Percentiles rank a stretch among this genome's conserved stretches.
These are phyloP conservation scores for Diaporthe amygdali DNA, from an alignment of 2,329 filamentous ascomycete genomes.

Conservation along the genomic window DNA sequence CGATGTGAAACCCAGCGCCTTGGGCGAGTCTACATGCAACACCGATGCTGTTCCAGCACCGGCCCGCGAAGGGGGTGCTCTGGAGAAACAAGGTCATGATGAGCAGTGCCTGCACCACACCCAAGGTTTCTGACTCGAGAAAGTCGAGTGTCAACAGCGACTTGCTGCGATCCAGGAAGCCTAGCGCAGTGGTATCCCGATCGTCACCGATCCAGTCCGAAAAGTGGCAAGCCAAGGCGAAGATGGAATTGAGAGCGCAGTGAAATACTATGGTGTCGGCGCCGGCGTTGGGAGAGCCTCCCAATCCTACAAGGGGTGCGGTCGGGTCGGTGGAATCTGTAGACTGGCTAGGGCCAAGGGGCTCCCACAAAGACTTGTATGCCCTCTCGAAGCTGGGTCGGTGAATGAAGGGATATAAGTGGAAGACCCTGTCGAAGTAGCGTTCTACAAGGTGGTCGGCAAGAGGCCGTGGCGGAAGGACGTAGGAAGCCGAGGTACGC, in stretches of 20 bases:
- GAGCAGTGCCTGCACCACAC: conserved; percentile 46
- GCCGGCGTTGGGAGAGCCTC: neutral
- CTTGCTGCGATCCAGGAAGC: conserved; percentile 42
- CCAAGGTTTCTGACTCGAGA: conserved; percentile 41
- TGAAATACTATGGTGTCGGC: neutral
- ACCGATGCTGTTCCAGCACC: neutral
- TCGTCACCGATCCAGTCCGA: conserved; percentile 36
- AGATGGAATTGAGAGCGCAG: conserved; percentile 47
- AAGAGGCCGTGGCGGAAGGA: neutral
- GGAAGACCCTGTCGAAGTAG: neutral
- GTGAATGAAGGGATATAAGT: neutral
- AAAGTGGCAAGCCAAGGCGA: conserved; percentile 47
- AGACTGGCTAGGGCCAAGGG: neutral
- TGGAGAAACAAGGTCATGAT: conserved; percentile 39
- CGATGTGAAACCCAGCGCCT: neutral
- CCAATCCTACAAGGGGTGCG: neutral
- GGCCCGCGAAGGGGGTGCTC: neutral
- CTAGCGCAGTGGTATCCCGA: conserved; percentile 35
- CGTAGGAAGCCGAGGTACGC: neutral
- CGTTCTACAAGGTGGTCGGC: neutral
- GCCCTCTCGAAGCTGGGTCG: neutral
- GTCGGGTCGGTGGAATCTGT: neutral
- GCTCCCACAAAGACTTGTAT: neutral
- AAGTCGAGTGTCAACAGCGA: conserved; percentile 43
- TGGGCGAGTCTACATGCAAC: neutral